A percentile compares a stretch with the other conserved stretches of the same genome.
phyloP scores from a whole-genome alignment of 441 rosid genomes.

The Capsella rubella region DNA sequence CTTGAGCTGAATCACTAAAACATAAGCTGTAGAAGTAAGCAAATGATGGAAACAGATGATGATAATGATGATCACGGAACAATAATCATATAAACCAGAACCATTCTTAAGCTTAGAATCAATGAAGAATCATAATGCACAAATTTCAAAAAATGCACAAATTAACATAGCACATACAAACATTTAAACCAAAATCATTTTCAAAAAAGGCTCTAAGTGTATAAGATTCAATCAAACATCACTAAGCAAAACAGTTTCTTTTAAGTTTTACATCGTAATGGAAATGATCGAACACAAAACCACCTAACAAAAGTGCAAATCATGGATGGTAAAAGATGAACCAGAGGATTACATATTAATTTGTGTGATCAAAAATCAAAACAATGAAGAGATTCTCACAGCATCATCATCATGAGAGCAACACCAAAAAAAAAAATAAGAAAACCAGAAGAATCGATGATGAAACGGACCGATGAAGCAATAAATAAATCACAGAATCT shows the following conservation, averaged over 20 bases:
- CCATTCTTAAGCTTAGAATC: slow-evolving; percentile 7
- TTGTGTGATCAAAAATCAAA: slow-evolving; percentile 4
- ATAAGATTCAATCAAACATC: slow-evolving; percentile 20
- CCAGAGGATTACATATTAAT: background rate
- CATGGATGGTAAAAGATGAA: slow-evolving; percentile 7
- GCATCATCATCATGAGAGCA: background rate
- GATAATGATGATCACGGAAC: slow-evolving; percentile 15
- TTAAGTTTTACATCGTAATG: background rate
- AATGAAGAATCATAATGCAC: background rate
- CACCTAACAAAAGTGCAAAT: background rate
- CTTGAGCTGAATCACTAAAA: slow-evolving; percentile 8
- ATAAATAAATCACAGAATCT: slow-evolving; percentile 25
- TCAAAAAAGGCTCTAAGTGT: background rate
- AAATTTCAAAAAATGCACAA: background rate
- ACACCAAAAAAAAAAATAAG: background rate
- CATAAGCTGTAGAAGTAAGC: background rate
- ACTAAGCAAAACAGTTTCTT: background rate
- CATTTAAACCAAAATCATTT: slow-evolving; percentile 9
- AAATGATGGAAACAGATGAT: background rate
- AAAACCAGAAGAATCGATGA: slow-evolving; percentile 15
- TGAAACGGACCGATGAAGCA: slow-evolving; percentile 52
- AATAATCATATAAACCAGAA: background rate
- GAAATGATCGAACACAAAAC: slow-evolving; percentile 12
- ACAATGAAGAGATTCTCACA: slow-evolving; percentile 9
- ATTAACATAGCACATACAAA: background rate